Conservation (phyloP, 2,329 filamentous ascomycete species). For the Aspergillus pseudoviridinutans region DNA sequence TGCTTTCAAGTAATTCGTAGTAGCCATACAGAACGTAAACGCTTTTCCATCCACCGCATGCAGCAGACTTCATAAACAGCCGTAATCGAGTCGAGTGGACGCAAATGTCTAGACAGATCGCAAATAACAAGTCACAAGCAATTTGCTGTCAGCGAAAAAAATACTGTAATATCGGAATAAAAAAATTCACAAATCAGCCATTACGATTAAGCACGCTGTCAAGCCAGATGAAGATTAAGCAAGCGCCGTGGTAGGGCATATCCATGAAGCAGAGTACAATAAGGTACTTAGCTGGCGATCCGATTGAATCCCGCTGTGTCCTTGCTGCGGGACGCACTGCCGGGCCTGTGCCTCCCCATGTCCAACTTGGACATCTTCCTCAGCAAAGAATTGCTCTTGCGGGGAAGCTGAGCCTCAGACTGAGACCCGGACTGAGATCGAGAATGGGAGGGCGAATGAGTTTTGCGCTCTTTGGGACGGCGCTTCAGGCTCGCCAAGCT, state of each 20-base stretch:
- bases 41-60: neutral
- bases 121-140: neutral
- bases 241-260: neutral
- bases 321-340: neutral
- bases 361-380: constrained; percentile 2
- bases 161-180: neutral
- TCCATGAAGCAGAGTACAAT: neutral
- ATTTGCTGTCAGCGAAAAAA: neutral
- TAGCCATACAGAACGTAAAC: neutral
- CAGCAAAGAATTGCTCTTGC: neutral
- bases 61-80: neutral
- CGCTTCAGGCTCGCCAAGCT: neutral
- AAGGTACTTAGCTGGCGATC: constrained; percentile 1
- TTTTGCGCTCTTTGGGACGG: neutral
- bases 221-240: neutral
- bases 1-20: neutral
- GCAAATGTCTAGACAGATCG: neutral
- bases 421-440: neutral
- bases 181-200: neutral
- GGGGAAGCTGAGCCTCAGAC: neutral
- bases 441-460: neutral
- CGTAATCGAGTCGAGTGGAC: neutral
- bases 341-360: neutral
- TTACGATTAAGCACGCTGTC: neutral
- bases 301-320: constrained; percentile 3